Base-by-base conservation (phyloP, 345 rosid species). In the Euphorbia peplus region DNA sequence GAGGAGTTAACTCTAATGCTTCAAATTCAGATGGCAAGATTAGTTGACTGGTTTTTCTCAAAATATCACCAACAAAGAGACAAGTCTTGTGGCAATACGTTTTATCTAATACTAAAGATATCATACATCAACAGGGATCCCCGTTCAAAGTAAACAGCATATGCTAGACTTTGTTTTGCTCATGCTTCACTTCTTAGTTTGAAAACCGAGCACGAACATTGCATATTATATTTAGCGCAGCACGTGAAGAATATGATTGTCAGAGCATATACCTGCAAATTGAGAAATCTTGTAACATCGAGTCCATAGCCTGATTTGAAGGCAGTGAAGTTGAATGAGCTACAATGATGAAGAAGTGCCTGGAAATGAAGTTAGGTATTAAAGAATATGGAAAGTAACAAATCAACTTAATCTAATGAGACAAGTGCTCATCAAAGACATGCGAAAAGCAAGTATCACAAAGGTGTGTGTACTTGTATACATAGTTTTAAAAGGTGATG, bases 241-340 rank as follows among this genome's bases (percentile, higher is more conserved):
- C 21, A 51, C 22, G 44, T 11, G 55, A 72, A 57, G 54, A 61
- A 42, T 42, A 66, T 68, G 30, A 70, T 22, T 32, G 64, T 60
- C 59, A 60, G 29, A 76, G 51, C 72, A 77, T 77, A 67, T 53
- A 78, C 83, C 79, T 70, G 72, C 63, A 68, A 64, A 61, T 73
- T 70, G 60, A 63, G 48, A 64, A 57, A 42, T 68, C 65, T 67
- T 47, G 66, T 42, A 28, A 32, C 13, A 8, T 65, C 68, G 41
- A 70, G 42, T 25, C 68, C 75, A 69, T 48, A 18, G 59, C 63
- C 66, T 32, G 66, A 26, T 32, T 66, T 67, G 46, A 65, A 64
- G 54, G 37, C 69, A 53, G 50, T 60, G 54, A 24, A 66, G 68
- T 69, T 64, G 28, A 76, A 72, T 35, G 64, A 60, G 25, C 60